These are phyloP conservation scores for Thermochaetoides dissita DNA, from an alignment of 2,329 filamentous ascomycete species.

Conservation along the genomic window DNA sequence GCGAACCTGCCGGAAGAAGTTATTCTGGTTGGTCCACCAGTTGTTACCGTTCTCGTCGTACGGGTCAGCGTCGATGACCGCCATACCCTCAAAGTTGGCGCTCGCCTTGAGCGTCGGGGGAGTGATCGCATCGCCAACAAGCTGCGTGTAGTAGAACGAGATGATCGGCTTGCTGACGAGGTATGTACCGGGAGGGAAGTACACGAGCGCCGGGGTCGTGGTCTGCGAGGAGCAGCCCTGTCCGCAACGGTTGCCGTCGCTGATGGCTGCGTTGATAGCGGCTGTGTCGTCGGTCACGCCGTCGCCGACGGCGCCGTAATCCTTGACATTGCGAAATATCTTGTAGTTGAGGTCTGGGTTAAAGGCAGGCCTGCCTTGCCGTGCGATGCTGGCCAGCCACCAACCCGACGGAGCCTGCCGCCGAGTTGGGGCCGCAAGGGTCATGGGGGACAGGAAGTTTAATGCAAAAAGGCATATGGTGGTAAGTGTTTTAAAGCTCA, in stretches of 20 bases:
- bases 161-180: slow-evolving; percentile 64
- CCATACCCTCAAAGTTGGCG: slow-evolving; percentile 65
- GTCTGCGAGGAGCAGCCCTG: slow-evolving; percentile 72
- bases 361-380: slow-evolving; percentile 56
- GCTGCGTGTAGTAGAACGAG: slow-evolving; percentile 85
- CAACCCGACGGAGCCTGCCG: slow-evolving; percentile 32
- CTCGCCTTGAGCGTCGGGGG: slow-evolving; percentile 64
- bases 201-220: slow-evolving; percentile 70
- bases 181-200: slow-evolving; percentile 84
- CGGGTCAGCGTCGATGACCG: slow-evolving; percentile 76
- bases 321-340: slow-evolving; percentile 63
- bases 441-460: slow-evolving; percentile 24
- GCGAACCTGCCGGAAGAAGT: slow-evolving; percentile 72
- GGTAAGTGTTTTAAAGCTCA: slow-evolving; percentile 30
- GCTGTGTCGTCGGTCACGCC: slow-evolving; percentile 66
- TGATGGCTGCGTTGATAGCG: slow-evolving; percentile 75
- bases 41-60: slow-evolving; percentile 57
- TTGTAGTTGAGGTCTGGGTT: slow-evolving; percentile 43
- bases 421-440: slow-evolving; percentile 19
- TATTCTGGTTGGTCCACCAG: slow-evolving; percentile 70
- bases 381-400: slow-evolving; percentile 59
- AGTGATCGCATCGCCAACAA: slow-evolving; percentile 65
- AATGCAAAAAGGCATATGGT: slow-evolving; percentile 29
- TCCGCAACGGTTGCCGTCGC: slow-evolving; percentile 66
- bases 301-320: slow-evolving; percentile 59